phyloP scores from a whole-genome alignment of 805 yeast genomes.

The Nematodospora valgi region DNA sequence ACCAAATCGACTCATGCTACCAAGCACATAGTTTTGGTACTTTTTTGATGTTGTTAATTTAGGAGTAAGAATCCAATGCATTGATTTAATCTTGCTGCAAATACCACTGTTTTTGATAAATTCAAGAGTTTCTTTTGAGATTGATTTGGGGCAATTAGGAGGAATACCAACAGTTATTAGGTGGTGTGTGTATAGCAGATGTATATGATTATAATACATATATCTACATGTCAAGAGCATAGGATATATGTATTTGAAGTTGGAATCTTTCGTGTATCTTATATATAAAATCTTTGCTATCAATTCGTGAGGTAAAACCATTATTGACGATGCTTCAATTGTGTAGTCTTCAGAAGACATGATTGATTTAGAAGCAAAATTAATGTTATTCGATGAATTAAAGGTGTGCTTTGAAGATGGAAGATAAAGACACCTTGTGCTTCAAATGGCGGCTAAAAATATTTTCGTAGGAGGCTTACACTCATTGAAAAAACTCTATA shows the following conservation, averaged over 20 bases:
- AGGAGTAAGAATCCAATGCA: neutral
- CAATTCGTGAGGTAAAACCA: slow-evolving; percentile 1
- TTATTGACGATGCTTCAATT: neutral
- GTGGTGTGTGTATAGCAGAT: slow-evolving; percentile 2
- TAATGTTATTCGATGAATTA: too few relatives aligned
- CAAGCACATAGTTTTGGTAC: neutral
- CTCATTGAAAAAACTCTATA: too few relatives aligned
- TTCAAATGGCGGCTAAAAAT: neutral
- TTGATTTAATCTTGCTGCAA: neutral
- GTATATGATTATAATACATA: neutral
- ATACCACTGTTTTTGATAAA: neutral
- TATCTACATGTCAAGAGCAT: slow-evolving; percentile 3
- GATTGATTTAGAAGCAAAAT: too few relatives aligned
- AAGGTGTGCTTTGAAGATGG: too few relatives aligned
- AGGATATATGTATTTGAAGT: neutral
- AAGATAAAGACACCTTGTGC: slow-evolving; percentile 2
- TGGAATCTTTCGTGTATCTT: neutral
- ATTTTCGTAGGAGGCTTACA: too few relatives aligned
- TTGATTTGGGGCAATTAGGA: neutral
- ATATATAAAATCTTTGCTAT: neutral
- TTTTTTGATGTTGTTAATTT: neutral
- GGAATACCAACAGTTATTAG: neutral
- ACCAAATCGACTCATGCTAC: neutral
- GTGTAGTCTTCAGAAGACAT: too few relatives aligned
- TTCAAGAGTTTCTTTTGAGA: neutral